Evolutionary conservation across 2,329 filamentous ascomycete species (phyloP).

Genomic region (Cryphonectria carpinicola): DNA sequence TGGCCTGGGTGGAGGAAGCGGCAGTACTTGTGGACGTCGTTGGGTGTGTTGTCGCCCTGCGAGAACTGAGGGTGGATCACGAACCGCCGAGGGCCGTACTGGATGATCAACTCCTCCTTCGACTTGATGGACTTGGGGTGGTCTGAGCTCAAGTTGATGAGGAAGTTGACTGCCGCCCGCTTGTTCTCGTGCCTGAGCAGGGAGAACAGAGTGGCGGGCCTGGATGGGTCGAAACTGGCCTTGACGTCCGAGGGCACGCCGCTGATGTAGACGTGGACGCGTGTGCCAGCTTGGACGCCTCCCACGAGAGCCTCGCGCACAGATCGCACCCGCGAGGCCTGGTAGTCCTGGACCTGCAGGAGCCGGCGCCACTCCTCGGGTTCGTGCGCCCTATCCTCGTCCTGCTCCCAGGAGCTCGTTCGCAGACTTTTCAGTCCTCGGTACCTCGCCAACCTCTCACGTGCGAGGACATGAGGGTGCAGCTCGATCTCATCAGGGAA

Average conservation of each 20-base stretch:
- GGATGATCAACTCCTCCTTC: slow-evolving; percentile 89
- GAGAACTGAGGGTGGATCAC: slow-evolving; percentile 91
- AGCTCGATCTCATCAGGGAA: slow-evolving; percentile 98
- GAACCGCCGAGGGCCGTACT: slow-evolving; percentile 86
- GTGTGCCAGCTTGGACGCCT: slow-evolving; percentile 80
- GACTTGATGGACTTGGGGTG: slow-evolving; percentile 78
- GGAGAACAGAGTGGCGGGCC: slow-evolving; percentile 78
- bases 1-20: slow-evolving; percentile 90
- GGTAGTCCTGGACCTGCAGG: slow-evolving; percentile 88
- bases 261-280: slow-evolving; percentile 78
- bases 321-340: slow-evolving; percentile 75
- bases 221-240: slow-evolving; percentile 53
- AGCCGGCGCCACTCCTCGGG: slow-evolving; percentile 89
- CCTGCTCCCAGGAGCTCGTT: slow-evolving; percentile 85
- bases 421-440: slow-evolving; percentile 89
- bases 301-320: slow-evolving; percentile 85
- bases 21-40: slow-evolving; percentile 97
- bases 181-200: slow-evolving; percentile 95
- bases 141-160: slow-evolving; percentile 82
- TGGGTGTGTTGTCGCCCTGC: slow-evolving; percentile 84
- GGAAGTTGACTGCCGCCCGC: slow-evolving; percentile 85
- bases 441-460: slow-evolving; percentile 84
- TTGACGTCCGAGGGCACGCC: slow-evolving; percentile 49
- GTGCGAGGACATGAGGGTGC: slow-evolving; percentile 81
- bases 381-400: slow-evolving; percentile 84